Conservation (phyloP, 2,329 filamentous ascomycete genomes). For the Sporothrix inflata region DNA sequence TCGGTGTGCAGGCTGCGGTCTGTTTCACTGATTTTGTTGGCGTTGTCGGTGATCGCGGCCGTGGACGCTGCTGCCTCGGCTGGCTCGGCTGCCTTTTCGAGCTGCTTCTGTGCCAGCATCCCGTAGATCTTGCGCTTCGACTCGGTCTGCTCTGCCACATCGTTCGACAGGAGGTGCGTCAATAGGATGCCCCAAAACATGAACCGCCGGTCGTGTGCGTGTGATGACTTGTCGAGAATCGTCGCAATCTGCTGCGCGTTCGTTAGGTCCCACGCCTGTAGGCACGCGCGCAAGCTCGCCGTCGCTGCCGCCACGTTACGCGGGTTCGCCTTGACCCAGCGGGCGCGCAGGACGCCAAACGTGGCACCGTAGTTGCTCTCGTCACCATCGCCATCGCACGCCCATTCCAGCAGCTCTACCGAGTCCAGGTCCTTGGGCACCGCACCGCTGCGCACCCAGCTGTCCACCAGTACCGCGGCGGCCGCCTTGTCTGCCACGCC, state of each 20-base stretch:
- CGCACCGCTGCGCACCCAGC: slow-evolving; percentile 51
- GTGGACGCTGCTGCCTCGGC: slow-evolving; percentile 40
- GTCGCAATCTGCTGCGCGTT: slow-evolving; percentile 64
- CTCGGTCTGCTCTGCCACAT: slow-evolving; percentile 48
- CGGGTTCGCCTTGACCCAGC: slow-evolving; percentile 57
- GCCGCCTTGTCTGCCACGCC: slow-evolving; percentile 51
- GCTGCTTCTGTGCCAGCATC: slow-evolving; percentile 55
- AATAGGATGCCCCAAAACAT: slow-evolving; percentile 60
- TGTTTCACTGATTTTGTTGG: neutral
- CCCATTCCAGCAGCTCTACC: slow-evolving; percentile 60
- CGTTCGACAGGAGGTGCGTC: slow-evolving; percentile 57
- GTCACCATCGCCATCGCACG: slow-evolving; percentile 41
- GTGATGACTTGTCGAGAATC: slow-evolving; percentile 54
- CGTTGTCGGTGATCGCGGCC: slow-evolving; percentile 27
- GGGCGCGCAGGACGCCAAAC: slow-evolving; percentile 54
- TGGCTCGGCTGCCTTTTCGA: slow-evolving; percentile 53
- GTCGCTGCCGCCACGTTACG: slow-evolving; percentile 45
- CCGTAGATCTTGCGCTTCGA: slow-evolving; percentile 57
- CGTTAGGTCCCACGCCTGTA: slow-evolving; percentile 58
- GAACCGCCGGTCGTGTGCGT: slow-evolving; percentile 51
- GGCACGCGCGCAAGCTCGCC: slow-evolving; percentile 56
- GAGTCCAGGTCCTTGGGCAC: slow-evolving; percentile 54
- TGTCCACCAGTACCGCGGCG: slow-evolving; percentile 50
- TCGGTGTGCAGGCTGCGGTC: slow-evolving; percentile 48
- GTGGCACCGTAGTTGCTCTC: slow-evolving; percentile 49